Conservation (phyloP, 2,329 filamentous ascomycete genomes). For the Aspergillus unguis region DNA sequence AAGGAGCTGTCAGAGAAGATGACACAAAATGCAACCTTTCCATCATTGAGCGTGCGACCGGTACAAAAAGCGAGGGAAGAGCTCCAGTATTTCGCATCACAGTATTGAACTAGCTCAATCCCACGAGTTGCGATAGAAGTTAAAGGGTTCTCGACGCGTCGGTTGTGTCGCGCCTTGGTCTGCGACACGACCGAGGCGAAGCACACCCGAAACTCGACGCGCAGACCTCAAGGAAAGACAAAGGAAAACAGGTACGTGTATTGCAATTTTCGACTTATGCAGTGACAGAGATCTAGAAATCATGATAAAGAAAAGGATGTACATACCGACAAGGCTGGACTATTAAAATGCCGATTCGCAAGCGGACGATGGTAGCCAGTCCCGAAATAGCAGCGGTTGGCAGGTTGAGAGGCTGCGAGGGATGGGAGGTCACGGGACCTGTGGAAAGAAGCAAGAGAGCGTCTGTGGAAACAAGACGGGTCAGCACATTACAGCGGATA, state of each 20-base stretch:
- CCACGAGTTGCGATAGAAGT: slow-evolving; percentile 8
- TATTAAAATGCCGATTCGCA: slow-evolving; percentile 39
- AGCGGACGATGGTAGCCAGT: slow-evolving; percentile 36
- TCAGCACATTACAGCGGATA: slow-evolving; percentile 13
- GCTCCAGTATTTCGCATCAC: slow-evolving; percentile 7
- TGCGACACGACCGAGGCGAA: slow-evolving; percentile 23
- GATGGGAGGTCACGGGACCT: slow-evolving; percentile 28
- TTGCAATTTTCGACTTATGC: neutral
- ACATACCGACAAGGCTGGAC: slow-evolving; percentile 44
- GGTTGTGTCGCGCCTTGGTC: slow-evolving; percentile 23
- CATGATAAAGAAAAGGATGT: slow-evolving; percentile 18
- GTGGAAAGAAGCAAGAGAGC: slow-evolving; percentile 7
- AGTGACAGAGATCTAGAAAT: neutral
- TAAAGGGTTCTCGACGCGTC: slow-evolving; percentile 26
- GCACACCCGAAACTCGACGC: slow-evolving; percentile 21
- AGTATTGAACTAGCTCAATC: neutral
- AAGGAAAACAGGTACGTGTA: slow-evolving; percentile 2
- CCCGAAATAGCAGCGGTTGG: slow-evolving; percentile 38
- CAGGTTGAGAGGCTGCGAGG: slow-evolving; percentile 23
- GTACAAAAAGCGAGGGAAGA: slow-evolving; percentile 14
- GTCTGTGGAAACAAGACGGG: neutral
- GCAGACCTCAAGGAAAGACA: slow-evolving; percentile 8
- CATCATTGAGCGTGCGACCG: slow-evolving; percentile 26
- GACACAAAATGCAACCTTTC: slow-evolving; percentile 12
- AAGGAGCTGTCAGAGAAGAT: slow-evolving; percentile 24